These are phyloP conservation scores for Globisporangium cederbergense DNA, from an alignment of 352 stramenopile genomes.

Conservation along the genomic window DNA sequence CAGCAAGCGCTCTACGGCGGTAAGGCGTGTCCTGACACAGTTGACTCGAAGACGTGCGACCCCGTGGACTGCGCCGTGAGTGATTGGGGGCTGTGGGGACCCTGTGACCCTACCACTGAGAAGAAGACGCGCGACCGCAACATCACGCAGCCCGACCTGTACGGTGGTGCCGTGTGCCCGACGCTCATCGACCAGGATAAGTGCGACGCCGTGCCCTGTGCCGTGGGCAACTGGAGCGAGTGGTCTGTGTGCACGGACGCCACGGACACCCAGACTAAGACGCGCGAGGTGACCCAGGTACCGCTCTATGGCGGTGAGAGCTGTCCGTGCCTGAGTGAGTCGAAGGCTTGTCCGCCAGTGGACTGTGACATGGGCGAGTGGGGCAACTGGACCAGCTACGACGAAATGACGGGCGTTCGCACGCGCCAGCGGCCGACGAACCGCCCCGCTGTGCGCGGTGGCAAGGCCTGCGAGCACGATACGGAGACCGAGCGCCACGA, in stretches of 20 bases:
- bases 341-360: constrained; percentile 33
- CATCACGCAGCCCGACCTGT: constrained; percentile 42
- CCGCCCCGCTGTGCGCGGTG: constrained; percentile 37
- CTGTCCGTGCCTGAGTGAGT: constrained; percentile 27
- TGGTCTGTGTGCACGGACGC: constrained; percentile 46
- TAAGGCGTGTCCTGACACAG: constrained; percentile 25
- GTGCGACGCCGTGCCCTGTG: constrained; percentile 50
- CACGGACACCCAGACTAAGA: constrained; percentile 29
- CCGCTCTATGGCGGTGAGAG: constrained; percentile 34
- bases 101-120: constrained; percentile 22
- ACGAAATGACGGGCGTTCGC: constrained; percentile 31
- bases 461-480: constrained; percentile 29
- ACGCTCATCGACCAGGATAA: constrained; percentile 27
- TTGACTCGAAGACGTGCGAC: constrained; percentile 36
- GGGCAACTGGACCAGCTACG: constrained; percentile 37
- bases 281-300: constrained; percentile 26
- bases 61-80: constrained; percentile 46
- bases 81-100: constrained; percentile 30
- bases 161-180: constrained; percentile 48
- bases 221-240: constrained; percentile 37
- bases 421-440: constrained; percentile 25
- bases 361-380: constrained; percentile 43
- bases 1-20: constrained; percentile 36
- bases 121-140: constrained; percentile 36
- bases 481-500: constrained; percentile 31